Conservation (phyloP, 108 stramenopile genomes). For the Cyclotella atomus region DNA sequence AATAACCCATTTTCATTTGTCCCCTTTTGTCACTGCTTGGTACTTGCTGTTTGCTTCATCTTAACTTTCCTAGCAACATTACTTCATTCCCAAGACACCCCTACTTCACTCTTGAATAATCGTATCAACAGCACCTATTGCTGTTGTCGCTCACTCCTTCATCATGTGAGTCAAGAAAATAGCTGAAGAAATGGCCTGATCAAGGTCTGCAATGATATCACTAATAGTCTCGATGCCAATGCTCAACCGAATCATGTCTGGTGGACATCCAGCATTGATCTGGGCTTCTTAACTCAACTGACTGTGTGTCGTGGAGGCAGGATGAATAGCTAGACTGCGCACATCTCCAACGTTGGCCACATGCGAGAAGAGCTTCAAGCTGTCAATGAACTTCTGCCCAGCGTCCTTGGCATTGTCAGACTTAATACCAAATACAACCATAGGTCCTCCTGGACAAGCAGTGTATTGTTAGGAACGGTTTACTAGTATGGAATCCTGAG, state of each 20-base stretch:
- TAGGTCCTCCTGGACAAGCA: slow-evolving; percentile 62
- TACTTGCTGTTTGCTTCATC: too few species aligned
- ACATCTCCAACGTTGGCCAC: slow-evolving; percentile 95
- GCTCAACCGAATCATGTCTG: slow-evolving; percentile 80
- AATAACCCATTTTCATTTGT: too few species aligned
- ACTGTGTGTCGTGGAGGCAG: slow-evolving; percentile 88
- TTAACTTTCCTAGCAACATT: too few species aligned
- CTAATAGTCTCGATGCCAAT: slow-evolving; percentile 81
- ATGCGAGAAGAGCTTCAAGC: slow-evolving; percentile 71
- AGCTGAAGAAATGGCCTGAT: slow-evolving; percentile 66
- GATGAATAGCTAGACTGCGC: slow-evolving; percentile 84
- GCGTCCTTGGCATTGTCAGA: slow-evolving; percentile 48
- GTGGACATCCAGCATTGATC: slow-evolving; percentile 67
- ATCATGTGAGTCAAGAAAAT: not conserved
- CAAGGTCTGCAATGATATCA: slow-evolving; percentile 86
- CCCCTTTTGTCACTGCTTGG: too few species aligned
- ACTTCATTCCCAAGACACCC: too few species aligned
- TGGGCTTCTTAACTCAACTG: slow-evolving; percentile 79
- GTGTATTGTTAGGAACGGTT: too few species aligned
- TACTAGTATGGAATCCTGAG: too few species aligned
- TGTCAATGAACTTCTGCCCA: slow-evolving; percentile 79
- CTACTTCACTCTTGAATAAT: too few species aligned
- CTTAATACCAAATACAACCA: slow-evolving; percentile 86
- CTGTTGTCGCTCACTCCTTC: not conserved
- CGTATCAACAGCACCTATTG: too few species aligned